Evolutionary conservation across 2,329 filamentous ascomycete genomes (phyloP), one percentile per base, ranked within the genome.

Genomic region (Aschersonia sp.): DNA sequence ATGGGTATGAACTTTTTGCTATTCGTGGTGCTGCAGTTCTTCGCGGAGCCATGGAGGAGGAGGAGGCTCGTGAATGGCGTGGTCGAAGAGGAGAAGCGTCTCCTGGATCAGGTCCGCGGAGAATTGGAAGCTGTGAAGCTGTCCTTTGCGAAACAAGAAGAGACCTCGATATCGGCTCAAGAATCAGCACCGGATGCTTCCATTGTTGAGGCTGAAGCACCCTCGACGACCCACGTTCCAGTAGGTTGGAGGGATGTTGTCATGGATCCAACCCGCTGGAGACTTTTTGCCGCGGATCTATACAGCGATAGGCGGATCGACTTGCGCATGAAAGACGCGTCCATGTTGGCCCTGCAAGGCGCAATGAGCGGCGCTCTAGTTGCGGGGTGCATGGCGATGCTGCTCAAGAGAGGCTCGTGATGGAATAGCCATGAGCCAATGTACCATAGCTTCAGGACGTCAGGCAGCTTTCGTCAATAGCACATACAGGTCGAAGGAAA

Each of bases 1-100:
- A 98, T 98, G 92, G 90, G 90, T 30, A 78, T 97, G 59, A 98
- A 98, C 61, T 85, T 97, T 32, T 63, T 97, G 51, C 67, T 98
- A 44, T 87, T 98, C 60, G 66, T 98, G 47, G 74, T 89, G 14
- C 81, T 94, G 56, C 83, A 95, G 66, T 82, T 94, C 55, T 79
- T 92, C 22, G 83, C 95, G 51, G 90, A 98, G 72, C 92, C 92
- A 4, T 97, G 90, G 87, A 80, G 88, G 55, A 73, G 92, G 56
- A 74, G 71, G 59, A 73, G 87, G 56, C 76, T 98, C 51, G 87
- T 97, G 49, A 79, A 75, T 55, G 89, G 84, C 30, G 87, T 92
- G 56, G 84, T 87, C 54, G 83, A 87, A 56, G 83, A 86, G 58
- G 83, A 87, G 62, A 79, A 83, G 66, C 74, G 64, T 12, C 62